phyloP scores from a whole-genome alignment of 23 red algal species.

The Gracilaria domingensis region DNA sequence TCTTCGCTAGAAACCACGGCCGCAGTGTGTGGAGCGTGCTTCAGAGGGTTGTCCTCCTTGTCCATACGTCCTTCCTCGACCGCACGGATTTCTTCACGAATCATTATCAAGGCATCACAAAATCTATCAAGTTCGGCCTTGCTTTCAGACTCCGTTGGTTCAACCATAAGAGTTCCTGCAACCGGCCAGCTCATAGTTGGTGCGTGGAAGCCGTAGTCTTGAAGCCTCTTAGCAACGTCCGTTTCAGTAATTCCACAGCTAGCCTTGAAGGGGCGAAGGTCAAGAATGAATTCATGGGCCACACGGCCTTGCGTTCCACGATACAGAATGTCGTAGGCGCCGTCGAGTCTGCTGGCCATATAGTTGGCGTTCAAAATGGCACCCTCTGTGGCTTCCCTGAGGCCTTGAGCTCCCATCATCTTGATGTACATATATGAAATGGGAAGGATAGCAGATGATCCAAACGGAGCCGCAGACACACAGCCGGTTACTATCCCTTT shows the following conservation, averaged over 20 bases:
- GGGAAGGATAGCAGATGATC: slow-evolving; percentile 97
- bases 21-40: slow-evolving; percentile 97
- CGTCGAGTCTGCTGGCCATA: slow-evolving; percentile 89
- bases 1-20: slow-evolving; percentile 77
- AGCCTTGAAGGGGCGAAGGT: slow-evolving; percentile 97
- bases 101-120: slow-evolving; percentile 98
- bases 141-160: slow-evolving; percentile 97
- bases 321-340: slow-evolving; percentile 83
- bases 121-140: slow-evolving; percentile 97
- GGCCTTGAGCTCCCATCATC: slow-evolving; percentile 98
- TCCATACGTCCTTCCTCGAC: slow-evolving; percentile 96
- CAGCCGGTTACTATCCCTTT: slow-evolving; percentile 67
- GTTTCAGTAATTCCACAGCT: slow-evolving; percentile 91
- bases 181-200: slow-evolving; percentile 99
- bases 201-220: slow-evolving; percentile 99
- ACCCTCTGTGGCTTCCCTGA: slow-evolving; percentile 90
- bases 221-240: slow-evolving; percentile 96
- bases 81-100: slow-evolving; percentile 97
- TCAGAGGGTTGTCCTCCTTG: slow-evolving; percentile 93
- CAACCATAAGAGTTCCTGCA: slow-evolving; percentile 98
- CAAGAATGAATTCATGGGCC: slow-evolving; percentile 99
- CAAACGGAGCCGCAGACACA: slow-evolving; percentile 92
- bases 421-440: slow-evolving; percentile 99
- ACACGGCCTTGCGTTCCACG: slow-evolving; percentile 86
- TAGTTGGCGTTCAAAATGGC: slow-evolving; percentile 99